These are phyloP conservation scores for Taiwanofungus camphoratus DNA, from an alignment of 1,284 basidiomycete genomes.

Conservation along the genomic window DNA sequence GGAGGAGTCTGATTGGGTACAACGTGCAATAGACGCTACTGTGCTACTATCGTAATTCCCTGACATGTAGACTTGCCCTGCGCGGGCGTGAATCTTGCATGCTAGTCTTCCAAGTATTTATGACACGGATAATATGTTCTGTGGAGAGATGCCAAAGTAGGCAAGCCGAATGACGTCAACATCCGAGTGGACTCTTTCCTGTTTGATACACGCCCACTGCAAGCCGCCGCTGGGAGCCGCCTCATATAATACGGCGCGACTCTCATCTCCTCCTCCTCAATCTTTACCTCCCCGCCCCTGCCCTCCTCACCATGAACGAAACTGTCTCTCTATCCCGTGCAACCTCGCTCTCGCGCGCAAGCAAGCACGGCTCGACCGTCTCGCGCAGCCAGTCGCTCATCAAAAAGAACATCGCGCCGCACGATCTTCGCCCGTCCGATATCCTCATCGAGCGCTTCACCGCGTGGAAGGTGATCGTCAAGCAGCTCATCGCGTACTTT, in stretches of 20 bases:
- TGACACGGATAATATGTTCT: not conserved
- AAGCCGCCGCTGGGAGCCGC: not conserved
- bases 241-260: not conserved
- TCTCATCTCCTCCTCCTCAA: not conserved
- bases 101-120: too few relatives aligned
- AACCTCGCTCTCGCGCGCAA: constrained; percentile 63
- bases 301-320: constrained; percentile 34
- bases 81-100: too few relatives aligned
- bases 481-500: constrained; percentile 87
- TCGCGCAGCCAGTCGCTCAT: constrained; percentile 81
- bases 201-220: too few relatives aligned
- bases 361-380: constrained; percentile 57
- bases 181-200: too few relatives aligned
- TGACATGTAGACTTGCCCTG: too few relatives aligned
- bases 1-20: constrained; percentile 83
- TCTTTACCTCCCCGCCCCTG: not conserved
- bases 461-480: constrained; percentile 94
- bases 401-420: constrained; percentile 84
- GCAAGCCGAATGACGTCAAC: not conserved
- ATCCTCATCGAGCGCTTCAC: constrained; percentile 94
- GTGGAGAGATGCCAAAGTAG: not conserved
- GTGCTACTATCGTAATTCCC: too few relatives aligned
- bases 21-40: constrained; percentile 51
- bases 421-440: constrained; percentile 92
- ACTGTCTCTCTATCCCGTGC: constrained; percentile 54